Conservation (phyloP, 805 yeast genomes). For the Kregervanrija delftensis region DNA sequence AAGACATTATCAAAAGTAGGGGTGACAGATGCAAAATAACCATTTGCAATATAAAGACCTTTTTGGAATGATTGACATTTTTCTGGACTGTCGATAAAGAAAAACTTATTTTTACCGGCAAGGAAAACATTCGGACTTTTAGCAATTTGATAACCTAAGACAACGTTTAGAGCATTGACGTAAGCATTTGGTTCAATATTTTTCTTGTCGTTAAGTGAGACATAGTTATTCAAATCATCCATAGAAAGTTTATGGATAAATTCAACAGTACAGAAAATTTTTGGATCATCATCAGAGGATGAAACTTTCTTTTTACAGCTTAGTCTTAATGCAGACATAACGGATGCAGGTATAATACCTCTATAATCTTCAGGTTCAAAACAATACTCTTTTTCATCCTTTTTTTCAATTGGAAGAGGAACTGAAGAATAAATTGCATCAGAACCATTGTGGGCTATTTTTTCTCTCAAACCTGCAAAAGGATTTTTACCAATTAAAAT, state of each 20-base stretch:
- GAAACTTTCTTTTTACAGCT: conserved; percentile 1
- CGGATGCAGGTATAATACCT: conserved; percentile 16
- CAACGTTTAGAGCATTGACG: conserved; percentile 18
- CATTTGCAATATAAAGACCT: conserved; percentile 24
- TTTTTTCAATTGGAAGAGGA: conserved; percentile 16
- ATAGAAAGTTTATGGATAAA: conserved; percentile 16
- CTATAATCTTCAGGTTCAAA: conserved; percentile 15
- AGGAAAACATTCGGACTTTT: conserved; percentile 15
- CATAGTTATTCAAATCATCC: conserved; percentile 16
- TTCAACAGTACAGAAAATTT: conserved; percentile 16
- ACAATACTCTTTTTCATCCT: conserved; percentile 12
- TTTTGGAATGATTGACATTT: conserved; percentile 18
- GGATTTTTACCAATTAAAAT: conserved; percentile 15
- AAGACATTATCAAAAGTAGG: conserved; percentile 22
- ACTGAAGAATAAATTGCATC: conserved; percentile 14
- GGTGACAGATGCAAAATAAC: conserved; percentile 25
- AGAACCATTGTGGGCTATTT: conserved; percentile 20
- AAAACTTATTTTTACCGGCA: conserved; percentile 19
- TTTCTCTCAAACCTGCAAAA: conserved; percentile 8
- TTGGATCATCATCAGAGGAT: conserved; percentile 5
- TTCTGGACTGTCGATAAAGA: conserved; percentile 19
- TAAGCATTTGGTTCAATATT: conserved; percentile 18
- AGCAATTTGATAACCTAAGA: conserved; percentile 18
- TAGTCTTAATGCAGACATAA: conserved; percentile 7
- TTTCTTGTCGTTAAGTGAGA: conserved; percentile 12